A percentile compares a stretch with the other conserved stretches of the same genome.
phyloP scores from a whole-genome alignment of 345 rosid species.

The Viola odorata region DNA sequence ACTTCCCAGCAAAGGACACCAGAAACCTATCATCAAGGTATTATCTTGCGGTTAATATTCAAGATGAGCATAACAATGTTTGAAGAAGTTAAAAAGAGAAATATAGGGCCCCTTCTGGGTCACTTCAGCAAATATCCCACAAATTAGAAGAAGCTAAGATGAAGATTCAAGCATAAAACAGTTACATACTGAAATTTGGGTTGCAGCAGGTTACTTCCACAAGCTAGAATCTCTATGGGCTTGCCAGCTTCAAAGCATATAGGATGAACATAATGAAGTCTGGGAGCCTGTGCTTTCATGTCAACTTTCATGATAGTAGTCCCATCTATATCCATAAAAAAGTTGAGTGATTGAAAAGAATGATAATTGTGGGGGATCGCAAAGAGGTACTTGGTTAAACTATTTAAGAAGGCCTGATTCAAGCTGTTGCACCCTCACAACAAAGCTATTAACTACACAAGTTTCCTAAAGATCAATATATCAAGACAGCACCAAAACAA shows the following conservation, averaged over 20 bases:
- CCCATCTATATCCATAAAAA: conserved; percentile 43
- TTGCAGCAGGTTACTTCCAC: conserved; percentile 75
- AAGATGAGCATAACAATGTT: too few relatives aligned
- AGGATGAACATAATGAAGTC: conserved; percentile 84
- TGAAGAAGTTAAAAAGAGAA: neutral
- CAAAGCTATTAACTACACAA: too few relatives aligned
- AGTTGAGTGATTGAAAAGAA: conserved; percentile 1
- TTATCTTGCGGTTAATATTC: too few relatives aligned
- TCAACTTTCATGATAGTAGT: conserved; percentile 51
- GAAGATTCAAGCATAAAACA: neutral
- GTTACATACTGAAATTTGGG: conserved; percentile 61
- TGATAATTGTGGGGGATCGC: neutral
- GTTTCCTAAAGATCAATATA: too few relatives aligned
- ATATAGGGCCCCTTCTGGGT: too few relatives aligned
- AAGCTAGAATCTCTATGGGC: conserved; percentile 77
- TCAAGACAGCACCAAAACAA: too few relatives aligned
- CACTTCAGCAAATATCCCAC: too few relatives aligned
- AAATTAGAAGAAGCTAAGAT: too few relatives aligned
- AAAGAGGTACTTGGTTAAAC: neutral
- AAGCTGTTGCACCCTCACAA: too few relatives aligned
- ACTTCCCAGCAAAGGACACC: conserved; percentile 83
- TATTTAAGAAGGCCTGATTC: neutral
- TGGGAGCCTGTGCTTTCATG: conserved; percentile 49
- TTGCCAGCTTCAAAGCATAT: conserved; percentile 88
- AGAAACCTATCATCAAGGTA: conserved; percentile 58